phyloP scores from a whole-genome alignment of 148 eudicot genomes.

The Chenopodium quinoa region DNA sequence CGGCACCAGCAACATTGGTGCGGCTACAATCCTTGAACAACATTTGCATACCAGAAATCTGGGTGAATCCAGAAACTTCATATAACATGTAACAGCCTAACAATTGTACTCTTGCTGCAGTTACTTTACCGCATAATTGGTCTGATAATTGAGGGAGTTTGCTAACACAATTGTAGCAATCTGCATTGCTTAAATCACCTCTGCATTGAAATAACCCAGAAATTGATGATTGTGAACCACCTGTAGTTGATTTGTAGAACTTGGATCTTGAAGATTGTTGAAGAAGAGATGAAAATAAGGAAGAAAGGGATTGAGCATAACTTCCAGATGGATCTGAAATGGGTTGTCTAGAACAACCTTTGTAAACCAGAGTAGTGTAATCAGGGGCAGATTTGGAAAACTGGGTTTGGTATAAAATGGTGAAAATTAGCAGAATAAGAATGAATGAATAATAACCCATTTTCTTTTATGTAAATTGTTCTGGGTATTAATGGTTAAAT shows the following conservation, averaged over 20 bases:
- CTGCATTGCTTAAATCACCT: conserved; percentile 66
- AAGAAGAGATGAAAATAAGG: conserved; percentile 54
- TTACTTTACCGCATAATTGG: conserved; percentile 69
- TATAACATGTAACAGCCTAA: conserved; percentile 75
- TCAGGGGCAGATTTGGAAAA: conserved; percentile 44
- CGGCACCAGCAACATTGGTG: conserved; percentile 46
- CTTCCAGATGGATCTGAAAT: conserved; percentile 81
- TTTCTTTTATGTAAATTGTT: neutral
- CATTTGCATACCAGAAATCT: conserved; percentile 73
- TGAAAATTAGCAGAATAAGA: conserved; percentile 16
- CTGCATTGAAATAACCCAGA: conserved; percentile 82
- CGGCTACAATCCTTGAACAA: conserved; percentile 64
- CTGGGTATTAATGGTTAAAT: neutral
- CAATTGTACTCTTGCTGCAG: conserved; percentile 77
- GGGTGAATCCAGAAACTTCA: conserved; percentile 70
- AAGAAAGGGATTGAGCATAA: conserved; percentile 63
- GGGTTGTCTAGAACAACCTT: conserved; percentile 76
- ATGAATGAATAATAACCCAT: conserved; percentile 36
- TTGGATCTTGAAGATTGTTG: conserved; percentile 73
- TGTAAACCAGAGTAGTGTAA: conserved; percentile 64
- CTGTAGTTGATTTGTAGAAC: conserved; percentile 63
- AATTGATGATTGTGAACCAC: conserved; percentile 50
- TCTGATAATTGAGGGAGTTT: conserved; percentile 60
- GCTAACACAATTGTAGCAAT: conserved; percentile 72
- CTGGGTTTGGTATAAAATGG: conserved; percentile 19